Percentiles rank a stretch among this genome's conserved stretches.
phyloP scores from a whole-genome alignment of 495 filamentous ascomycete species.

The Aspergillus cristatus region DNA sequence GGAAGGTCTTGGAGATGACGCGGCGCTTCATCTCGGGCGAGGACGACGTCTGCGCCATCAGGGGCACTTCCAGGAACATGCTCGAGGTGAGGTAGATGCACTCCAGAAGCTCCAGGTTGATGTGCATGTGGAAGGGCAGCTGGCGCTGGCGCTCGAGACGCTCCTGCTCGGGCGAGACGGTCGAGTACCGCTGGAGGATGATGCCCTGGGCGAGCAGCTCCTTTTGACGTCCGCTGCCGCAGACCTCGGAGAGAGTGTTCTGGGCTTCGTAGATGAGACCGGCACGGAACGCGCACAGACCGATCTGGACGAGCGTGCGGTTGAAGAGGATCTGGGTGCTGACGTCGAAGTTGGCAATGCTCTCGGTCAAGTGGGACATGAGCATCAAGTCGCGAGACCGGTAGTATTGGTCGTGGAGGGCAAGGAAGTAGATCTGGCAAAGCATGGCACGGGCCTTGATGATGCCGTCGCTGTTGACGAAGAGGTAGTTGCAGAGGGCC shows the following conservation, averaged over 20 bases:
- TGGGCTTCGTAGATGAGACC: constrained; percentile 96
- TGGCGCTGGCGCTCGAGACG: constrained; percentile 92
- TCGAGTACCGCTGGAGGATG: constrained; percentile 91
- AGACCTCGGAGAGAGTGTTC: constrained; percentile 93
- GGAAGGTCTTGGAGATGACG: constrained; percentile 98
- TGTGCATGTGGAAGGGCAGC: constrained; percentile 99
- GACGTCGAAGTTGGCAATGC: constrained; percentile 88
- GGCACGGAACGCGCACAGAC: constrained; percentile 94
- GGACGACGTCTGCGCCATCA: constrained; percentile 91
- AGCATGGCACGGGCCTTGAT: constrained; percentile 95
- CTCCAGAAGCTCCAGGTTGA: constrained; percentile 96
- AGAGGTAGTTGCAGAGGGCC: constrained; percentile 88
- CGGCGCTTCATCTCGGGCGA: constrained; percentile 95
- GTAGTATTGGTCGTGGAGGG: constrained; percentile 95
- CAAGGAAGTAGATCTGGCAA: constrained; percentile 96
- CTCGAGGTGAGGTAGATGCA: constrained; percentile 97
- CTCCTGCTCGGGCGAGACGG: constrained; percentile 95
- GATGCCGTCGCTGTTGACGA: constrained; percentile 86
- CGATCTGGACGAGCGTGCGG: constrained; percentile 93
- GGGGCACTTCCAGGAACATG: constrained; percentile 97
- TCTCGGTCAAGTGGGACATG: constrained; percentile 98
- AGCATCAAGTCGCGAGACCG: constrained; percentile 96
- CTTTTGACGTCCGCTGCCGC: constrained; percentile 93
- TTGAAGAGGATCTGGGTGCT: constrained; percentile 98
- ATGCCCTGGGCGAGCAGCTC: constrained; percentile 96